Conservation (phyloP, 31 red algal genomes). For the Odonthalia washingtoniensis region DNA sequence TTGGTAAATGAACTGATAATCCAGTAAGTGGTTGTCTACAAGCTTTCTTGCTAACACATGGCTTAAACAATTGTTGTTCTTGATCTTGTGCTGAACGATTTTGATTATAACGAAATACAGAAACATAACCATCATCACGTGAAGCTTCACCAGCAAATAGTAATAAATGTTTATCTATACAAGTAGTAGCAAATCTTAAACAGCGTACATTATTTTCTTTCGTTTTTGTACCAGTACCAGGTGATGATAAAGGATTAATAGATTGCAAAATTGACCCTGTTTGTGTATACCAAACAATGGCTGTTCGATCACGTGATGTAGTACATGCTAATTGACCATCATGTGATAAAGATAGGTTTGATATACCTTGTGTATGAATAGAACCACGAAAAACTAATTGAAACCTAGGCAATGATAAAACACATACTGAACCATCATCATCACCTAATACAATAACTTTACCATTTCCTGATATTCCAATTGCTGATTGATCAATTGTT, state of each 20-base stretch:
- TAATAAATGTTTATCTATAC: no score
- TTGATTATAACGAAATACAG: not conserved
- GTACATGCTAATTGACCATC: conserved; percentile 47
- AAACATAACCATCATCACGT: not conserved
- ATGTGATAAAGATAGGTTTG: conserved; percentile 37
- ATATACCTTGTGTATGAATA: conserved; percentile 68
- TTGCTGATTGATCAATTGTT: conserved; percentile 53
- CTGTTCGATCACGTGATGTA: conserved; percentile 47
- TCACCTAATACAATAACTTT: conserved; percentile 43
- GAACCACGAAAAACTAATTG: conserved; percentile 35
- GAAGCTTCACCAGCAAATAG: not conserved
- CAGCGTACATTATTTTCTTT: not conserved
- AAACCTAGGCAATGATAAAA: conserved; percentile 41
- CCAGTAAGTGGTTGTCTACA: not conserved
- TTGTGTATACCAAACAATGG: conserved; percentile 33
- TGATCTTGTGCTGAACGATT: not conserved
- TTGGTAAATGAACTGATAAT: not conserved
- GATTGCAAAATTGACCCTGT: conserved; percentile 55
- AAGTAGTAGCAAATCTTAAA: not conserved
- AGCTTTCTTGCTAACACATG: not conserved
- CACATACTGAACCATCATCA: conserved; percentile 58
- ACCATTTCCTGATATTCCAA: conserved; percentile 37
- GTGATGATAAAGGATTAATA: conserved; percentile 21
- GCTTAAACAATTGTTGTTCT: not conserved
- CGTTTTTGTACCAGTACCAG: not conserved